Conservation (phyloP, 768 basidiomycete genomes). For the Psilocybe sp. region DNA sequence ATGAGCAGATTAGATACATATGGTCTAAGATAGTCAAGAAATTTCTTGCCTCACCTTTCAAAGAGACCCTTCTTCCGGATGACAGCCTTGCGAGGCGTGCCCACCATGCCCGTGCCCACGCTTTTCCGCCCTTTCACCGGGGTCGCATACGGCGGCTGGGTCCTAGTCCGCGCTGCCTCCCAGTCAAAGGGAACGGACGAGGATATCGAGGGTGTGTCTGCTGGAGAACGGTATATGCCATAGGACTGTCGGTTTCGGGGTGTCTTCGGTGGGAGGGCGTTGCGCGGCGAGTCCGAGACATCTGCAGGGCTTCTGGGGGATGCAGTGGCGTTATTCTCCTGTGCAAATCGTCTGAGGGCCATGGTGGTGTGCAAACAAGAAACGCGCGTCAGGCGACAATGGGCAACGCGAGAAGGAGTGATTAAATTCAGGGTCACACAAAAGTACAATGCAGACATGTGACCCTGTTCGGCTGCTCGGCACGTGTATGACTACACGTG, state of each 20-base stretch:
- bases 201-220: conserved; percentile 69
- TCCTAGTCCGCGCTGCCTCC: conserved; percentile 73
- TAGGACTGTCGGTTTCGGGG: conserved; percentile 50
- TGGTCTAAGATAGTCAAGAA: background rate
- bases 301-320: conserved; percentile 34
- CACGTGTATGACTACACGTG: conserved; percentile 38
- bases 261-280: conserved; percentile 30
- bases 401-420: conserved; percentile 3
- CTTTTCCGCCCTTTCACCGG: conserved; percentile 49
- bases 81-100: conserved; percentile 48
- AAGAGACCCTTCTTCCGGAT: conserved; percentile 62
- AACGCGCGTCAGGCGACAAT: conserved; percentile 13
- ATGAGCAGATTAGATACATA: conserved; percentile 7
- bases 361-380: conserved; percentile 23
- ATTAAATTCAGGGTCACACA: background rate
- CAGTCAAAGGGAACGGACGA: conserved; percentile 82
- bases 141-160: conserved; percentile 71
- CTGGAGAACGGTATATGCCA: conserved; percentile 56
- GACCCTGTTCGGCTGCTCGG: conserved; percentile 16
- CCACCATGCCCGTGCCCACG: conserved; percentile 26
- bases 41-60: conserved; percentile 48
- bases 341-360: conserved; percentile 59
- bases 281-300: conserved; percentile 30
- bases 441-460: conserved; percentile 23
- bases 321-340: conserved; percentile 44